phyloP scores from a whole-genome alignment of 2,329 filamentous ascomycete genomes.

The Aciculosporium take region DNA sequence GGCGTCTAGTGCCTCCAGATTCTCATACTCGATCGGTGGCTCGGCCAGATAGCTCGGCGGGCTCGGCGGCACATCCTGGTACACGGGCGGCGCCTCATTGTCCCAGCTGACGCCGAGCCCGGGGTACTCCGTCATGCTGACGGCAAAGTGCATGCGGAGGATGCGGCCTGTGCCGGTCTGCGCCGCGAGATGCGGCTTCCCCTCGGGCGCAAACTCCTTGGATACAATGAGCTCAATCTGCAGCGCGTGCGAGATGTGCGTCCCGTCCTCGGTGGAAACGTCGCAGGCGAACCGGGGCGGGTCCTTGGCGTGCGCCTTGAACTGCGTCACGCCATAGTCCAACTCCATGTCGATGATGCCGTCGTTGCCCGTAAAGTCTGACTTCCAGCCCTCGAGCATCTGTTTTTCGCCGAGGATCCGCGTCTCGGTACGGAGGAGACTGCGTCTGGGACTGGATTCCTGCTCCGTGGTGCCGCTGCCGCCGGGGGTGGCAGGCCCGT shows the following conservation, averaged over 20 bases:
- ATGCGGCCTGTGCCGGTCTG: conserved; percentile 85
- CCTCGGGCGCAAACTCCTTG: conserved; percentile 70
- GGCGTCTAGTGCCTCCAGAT: conserved; percentile 21
- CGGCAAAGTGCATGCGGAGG: conserved; percentile 78
- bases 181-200: conserved; percentile 52
- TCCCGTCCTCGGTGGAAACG: conserved; percentile 57
- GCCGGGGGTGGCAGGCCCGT: conserved; percentile 31
- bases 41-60: conserved; percentile 52
- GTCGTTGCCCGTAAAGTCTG: conserved; percentile 37
- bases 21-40: conserved; percentile 25
- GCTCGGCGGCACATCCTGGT: conserved; percentile 80
- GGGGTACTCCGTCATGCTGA: conserved; percentile 66
- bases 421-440: conserved; percentile 57
- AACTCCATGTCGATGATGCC: conserved; percentile 43
- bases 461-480: conserved; percentile 14
- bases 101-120: conserved; percentile 94
- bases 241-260: conserved; percentile 70
- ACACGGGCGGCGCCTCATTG: conserved; percentile 85
- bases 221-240: conserved; percentile 89
- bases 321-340: conserved; percentile 37
- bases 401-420: conserved; percentile 69
- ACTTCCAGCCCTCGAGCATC: conserved; percentile 83
- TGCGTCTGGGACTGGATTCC: conserved; percentile 40
- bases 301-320: conserved; percentile 32
- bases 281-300: conserved; percentile 59